Evolutionary conservation across 208 protist species (phyloP).

Genomic region (Leishmania tarentolae): DNA sequence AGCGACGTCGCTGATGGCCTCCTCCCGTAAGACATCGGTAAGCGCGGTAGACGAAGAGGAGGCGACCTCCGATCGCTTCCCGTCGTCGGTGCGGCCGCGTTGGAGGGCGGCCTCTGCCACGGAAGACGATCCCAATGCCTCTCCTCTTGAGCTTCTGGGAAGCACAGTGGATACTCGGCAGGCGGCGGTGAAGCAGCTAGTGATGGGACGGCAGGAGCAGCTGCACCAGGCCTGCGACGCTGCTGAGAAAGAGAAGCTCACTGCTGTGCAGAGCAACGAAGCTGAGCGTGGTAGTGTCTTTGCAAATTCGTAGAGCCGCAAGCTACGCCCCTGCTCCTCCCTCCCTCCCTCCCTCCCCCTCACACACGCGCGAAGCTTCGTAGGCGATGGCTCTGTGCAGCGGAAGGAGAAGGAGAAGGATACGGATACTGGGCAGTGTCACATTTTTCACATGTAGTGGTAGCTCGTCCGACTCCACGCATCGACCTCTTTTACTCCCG

Average conservation of each 20-base stretch:
- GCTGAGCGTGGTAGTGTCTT: slow-evolving; percentile 2
- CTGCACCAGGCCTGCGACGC: slow-evolving; percentile 36
- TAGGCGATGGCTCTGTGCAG: background rate
- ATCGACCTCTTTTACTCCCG: background rate
- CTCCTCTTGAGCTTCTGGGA: slow-evolving; percentile 42
- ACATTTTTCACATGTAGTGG: background rate
- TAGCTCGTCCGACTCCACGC: background rate
- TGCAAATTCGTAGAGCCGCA: background rate
- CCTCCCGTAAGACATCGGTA: background rate
- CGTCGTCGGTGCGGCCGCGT: background rate
- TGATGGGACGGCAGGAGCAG: slow-evolving; percentile 32
- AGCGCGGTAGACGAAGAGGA: background rate
- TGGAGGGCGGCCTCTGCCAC: background rate
- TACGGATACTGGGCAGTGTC: background rate
- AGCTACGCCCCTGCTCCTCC: background rate
- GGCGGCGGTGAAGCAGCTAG: slow-evolving; percentile 29
- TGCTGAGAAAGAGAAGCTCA: slow-evolving; percentile 25
- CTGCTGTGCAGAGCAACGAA: background rate
- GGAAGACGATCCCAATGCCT: slow-evolving; percentile 23
- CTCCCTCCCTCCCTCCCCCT: background rate
- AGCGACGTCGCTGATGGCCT: background rate
- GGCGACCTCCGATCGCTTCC: background rate
- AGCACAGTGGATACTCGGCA: slow-evolving; percentile 19
- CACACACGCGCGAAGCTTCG: background rate
- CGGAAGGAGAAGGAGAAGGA: background rate